Evolutionary conservation across 306 rosid species (phyloP), one percentile per base, ranked within the genome.

Genomic region (Vigna mungo): DNA sequence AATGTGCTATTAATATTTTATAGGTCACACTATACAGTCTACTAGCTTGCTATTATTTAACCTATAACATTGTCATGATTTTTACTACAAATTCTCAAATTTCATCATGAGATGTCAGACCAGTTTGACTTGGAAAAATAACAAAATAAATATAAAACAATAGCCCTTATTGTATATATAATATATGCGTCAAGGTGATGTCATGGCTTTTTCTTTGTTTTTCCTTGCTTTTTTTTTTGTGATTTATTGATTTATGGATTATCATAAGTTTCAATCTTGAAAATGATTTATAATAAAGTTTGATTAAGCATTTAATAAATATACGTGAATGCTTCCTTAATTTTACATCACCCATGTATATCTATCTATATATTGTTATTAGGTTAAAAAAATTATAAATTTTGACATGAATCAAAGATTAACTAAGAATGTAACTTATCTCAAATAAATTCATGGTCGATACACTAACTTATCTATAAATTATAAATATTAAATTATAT

Each of bases 141-240:
- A 54, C 18, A 53, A 53, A 53, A 1, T 34, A 53, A 54, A 53
- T 2, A 71, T 1, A 36, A 17, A 11, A 18, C 20, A 12, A 53
- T 4, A 20, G 7, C 7, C 4, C 21, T n/a, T 21, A n/a, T 54
- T 17, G 30, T 9, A 18, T 18, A 39, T 47, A 39, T 59, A 58
- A 54, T 61, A 56, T 53, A 55, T 72, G 56, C 82, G 56, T 64
- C 68, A 77, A 62, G 41, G 69, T 71, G 85, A 71, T 41, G 82
- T 77, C 79, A 72, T 37, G 18, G 15, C 2, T 18, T 34, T 20
- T 36, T n/a, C 27, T 58, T 30, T 13, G 20, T 27, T 41, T 41
- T 7, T 7, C 0, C 11, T 39, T 47, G 4, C 30, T 25, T 47
- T 48, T 25, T 0, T 10, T 25, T 47, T 48, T 25, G 1, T 10